Evolutionary conservation across 1,139 yeast genomes (phyloP).

Genomic region (Kodamaea suecica): DNA sequence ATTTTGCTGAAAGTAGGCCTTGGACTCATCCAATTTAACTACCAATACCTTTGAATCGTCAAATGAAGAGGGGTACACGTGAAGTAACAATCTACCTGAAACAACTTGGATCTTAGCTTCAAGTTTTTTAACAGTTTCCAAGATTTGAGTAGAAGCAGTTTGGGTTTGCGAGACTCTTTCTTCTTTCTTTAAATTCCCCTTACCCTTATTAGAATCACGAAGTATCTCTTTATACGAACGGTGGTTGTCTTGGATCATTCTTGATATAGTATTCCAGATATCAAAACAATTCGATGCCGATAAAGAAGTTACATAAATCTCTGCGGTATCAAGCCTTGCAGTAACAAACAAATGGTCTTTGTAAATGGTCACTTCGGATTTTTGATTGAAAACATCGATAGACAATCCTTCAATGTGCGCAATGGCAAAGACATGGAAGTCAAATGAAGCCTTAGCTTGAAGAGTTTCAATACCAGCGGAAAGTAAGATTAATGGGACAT

Average conservation of each 20-base stretch:
- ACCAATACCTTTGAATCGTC: constrained; percentile 72
- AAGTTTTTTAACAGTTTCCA: constrained; percentile 40
- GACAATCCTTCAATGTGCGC: constrained; percentile 49
- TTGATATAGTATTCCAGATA: constrained; percentile 63
- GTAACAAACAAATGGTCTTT: constrained; percentile 64
- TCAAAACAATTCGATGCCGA: constrained; percentile 82
- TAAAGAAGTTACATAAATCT: constrained; percentile 71
- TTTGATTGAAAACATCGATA: constrained; percentile 67
- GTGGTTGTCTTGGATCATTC: constrained; percentile 72
- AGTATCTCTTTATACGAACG: constrained; percentile 73
- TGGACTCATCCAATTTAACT: constrained; percentile 55
- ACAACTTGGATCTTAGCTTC: constrained; percentile 63
- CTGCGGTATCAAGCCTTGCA: constrained; percentile 53
- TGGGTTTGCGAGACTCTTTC: constrained; percentile 6
- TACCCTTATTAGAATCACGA: constrained; percentile 43
- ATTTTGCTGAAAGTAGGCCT: constrained; percentile 60
- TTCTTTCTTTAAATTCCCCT: constrained; percentile 12
- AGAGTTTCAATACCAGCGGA: constrained; percentile 56
- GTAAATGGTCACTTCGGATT: constrained; percentile 41
- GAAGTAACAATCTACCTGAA: constrained; percentile 54
- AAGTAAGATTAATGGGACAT: constrained; percentile 67
- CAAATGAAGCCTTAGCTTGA: constrained; percentile 66
- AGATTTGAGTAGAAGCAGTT: constrained; percentile 26
- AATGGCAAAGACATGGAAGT: constrained; percentile 79
- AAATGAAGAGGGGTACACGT: constrained; percentile 74